A percentile compares a stretch with the other conserved stretches of the same genome.
phyloP scores from a whole-genome alignment of 2,329 filamentous ascomycete genomes.

The Esteya vermicola region DNA sequence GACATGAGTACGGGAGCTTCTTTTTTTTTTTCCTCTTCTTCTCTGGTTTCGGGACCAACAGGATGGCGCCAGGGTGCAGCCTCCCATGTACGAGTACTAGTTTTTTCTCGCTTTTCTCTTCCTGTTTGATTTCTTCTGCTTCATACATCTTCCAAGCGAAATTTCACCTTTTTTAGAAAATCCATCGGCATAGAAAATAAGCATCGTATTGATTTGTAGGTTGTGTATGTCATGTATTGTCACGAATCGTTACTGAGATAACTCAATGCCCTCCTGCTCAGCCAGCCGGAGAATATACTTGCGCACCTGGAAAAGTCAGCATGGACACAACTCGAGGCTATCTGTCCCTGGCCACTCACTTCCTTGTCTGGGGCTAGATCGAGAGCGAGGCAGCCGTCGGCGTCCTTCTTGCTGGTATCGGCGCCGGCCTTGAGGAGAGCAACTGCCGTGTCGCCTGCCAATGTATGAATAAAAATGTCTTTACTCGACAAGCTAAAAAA shows the following conservation, averaged over 20 bases:
- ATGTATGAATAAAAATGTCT: too few species aligned
- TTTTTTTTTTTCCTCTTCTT: too few species aligned
- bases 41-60: too few species aligned
- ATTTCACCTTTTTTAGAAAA: too few species aligned
- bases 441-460: constrained; percentile 62
- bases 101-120: too few species aligned
- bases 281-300: constrained; percentile 65
- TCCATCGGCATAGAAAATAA: too few species aligned
- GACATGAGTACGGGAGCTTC: too few species aligned
- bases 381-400: constrained; percentile 55
- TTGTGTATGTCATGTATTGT: too few species aligned
- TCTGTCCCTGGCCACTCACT: constrained; percentile 30
- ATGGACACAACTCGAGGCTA: not conserved
- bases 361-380: constrained; percentile 78
- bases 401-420: constrained; percentile 63
- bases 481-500: not conserved
- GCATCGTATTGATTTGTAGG: too few species aligned
- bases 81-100: too few species aligned
- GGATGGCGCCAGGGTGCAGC: too few species aligned
- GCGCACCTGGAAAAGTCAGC: constrained; percentile 40
- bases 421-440: constrained; percentile 73
- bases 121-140: not conserved
- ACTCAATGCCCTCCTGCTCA: constrained; percentile 69
- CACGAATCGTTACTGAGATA: constrained; percentile 15
- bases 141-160: too few species aligned